Evolutionary conservation across 805 yeast genomes (phyloP), one percentile per base, ranked within the genome.

Genomic region (Jamesozyma gamospora): DNA sequence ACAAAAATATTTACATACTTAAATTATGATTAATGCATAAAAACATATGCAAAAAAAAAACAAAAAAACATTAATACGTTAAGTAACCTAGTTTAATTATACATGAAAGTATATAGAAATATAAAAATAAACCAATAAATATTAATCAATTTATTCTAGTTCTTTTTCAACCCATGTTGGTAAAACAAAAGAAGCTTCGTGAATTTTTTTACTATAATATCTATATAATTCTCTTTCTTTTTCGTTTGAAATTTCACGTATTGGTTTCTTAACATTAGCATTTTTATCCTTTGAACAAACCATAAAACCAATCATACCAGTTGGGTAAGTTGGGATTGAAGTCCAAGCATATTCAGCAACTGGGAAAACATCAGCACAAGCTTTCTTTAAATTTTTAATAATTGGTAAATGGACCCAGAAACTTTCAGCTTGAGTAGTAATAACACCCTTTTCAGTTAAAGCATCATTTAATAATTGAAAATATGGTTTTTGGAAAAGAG

Each of bases 271-370:
- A 42, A 90, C 82, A 47, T 80, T 69, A 36, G 79, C 77, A 19
- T 63, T 51, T 13, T 74, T 59, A 57, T 83, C 82, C 69, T 87
- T 90, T 47, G 81, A 74, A 64, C 96, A 88, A 44, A 90, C 88
- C 95, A 90, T 85, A 67, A 92, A 85, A n/a, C 97, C 98, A 56
- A 90, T 82, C 63, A 87, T 94, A 48, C 98, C 98, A 15, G 95
- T 79, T 48, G 98, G 95, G 59, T 90, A 90, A 43, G 97, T 88
- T 58, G 98, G 98, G 51, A 88, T 86, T 58, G 92, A 76, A 43
- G 94, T 82, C 69, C 84, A 83, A 27, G 94, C 87, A 62, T 87
- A 88, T 59, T 82, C 92, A 32, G 82, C 96, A 40, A 76, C 82
- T 35, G 96, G 94, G 79, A 90, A 90, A 34, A 90, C 86, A 47